Evolutionary conservation across 768 basidiomycete species (phyloP).

Genomic region (Crucibulum laeve): DNA sequence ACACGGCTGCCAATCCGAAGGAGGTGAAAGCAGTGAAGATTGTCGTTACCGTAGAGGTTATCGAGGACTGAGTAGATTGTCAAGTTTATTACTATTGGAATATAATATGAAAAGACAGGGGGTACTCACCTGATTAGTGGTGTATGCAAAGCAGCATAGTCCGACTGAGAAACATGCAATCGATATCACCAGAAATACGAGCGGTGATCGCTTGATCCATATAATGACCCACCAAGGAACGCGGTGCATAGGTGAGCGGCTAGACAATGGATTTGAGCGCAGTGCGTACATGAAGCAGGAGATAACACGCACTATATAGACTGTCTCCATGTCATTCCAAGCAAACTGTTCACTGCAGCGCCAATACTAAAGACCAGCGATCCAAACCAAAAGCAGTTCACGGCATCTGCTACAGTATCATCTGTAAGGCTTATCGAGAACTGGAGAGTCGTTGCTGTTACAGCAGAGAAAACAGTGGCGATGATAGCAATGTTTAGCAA

Average conservation of each 20-base stretch:
- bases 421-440: slow-evolving; percentile 5
- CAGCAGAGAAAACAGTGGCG: slow-evolving; percentile 24
- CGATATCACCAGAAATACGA: slow-evolving; percentile 79
- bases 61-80: slow-evolving; percentile 33
- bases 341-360: slow-evolving; percentile 18
- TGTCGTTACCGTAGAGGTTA: slow-evolving; percentile 70
- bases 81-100: not conserved
- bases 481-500: slow-evolving; percentile 11
- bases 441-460: slow-evolving; percentile 19
- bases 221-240: slow-evolving; percentile 82
- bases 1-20: slow-evolving; percentile 67
- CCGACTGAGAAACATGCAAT: slow-evolving; percentile 81
- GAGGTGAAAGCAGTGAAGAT: slow-evolving; percentile 73
- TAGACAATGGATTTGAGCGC: slow-evolving; percentile 14
- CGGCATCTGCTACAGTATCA: not conserved
- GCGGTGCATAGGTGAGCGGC: slow-evolving; percentile 72
- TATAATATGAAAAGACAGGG: not conserved
- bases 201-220: slow-evolving; percentile 81
- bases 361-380: slow-evolving; percentile 20
- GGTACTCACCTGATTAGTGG: slow-evolving; percentile 62
- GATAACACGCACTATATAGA: slow-evolving; percentile 17
- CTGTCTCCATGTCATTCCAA: slow-evolving; percentile 17
- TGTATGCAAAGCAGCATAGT: slow-evolving; percentile 73
- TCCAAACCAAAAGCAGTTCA: slow-evolving; percentile 19
- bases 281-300: not conserved